A percentile compares a stretch with the other conserved stretches of the same genome.
phyloP scores from a whole-genome alignment of 805 yeast genomes.

The Kluyveromyces nonfermentans region DNA sequence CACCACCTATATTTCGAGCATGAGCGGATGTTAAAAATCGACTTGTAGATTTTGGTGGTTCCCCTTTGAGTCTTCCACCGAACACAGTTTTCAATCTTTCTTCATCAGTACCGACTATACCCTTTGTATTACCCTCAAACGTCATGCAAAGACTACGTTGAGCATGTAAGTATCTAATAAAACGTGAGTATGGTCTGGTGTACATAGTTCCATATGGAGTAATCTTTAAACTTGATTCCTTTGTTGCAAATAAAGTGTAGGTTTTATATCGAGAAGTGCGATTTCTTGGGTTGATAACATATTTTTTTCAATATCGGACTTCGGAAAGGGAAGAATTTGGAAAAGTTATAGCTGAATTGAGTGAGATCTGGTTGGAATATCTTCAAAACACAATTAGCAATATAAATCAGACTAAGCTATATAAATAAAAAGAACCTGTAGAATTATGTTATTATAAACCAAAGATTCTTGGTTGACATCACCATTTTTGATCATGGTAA shows the following conservation, averaged over 20 bases:
- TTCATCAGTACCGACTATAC: constrained; percentile 30
- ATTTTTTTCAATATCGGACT: background rate
- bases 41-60: constrained; percentile 33
- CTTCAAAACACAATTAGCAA: background rate
- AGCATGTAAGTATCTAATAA: background rate
- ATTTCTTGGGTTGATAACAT: too few relatives aligned
- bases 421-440: too few relatives aligned
- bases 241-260: too few relatives aligned
- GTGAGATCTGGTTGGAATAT: background rate
- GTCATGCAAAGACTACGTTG: constrained; percentile 13
- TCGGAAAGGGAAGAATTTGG: background rate
- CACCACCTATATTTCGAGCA: constrained; percentile 40
- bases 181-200: background rate
- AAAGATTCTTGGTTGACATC: too few relatives aligned
- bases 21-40: constrained; percentile 17
- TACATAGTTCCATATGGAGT: too few relatives aligned
- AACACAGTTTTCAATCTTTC: constrained; percentile 42
- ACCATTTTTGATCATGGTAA: too few relatives aligned
- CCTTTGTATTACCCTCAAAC: constrained; percentile 30
- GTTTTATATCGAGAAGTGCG: too few relatives aligned
- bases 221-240: too few relatives aligned
- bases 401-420: background rate
- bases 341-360: background rate
- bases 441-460: too few relatives aligned
- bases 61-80: constrained; percentile 51